Percentiles rank a stretch among this genome's conserved stretches.
Evolutionary conservation across 2,329 filamentous ascomycete species (phyloP).

Genomic region (Diaporthe sp.): DNA sequence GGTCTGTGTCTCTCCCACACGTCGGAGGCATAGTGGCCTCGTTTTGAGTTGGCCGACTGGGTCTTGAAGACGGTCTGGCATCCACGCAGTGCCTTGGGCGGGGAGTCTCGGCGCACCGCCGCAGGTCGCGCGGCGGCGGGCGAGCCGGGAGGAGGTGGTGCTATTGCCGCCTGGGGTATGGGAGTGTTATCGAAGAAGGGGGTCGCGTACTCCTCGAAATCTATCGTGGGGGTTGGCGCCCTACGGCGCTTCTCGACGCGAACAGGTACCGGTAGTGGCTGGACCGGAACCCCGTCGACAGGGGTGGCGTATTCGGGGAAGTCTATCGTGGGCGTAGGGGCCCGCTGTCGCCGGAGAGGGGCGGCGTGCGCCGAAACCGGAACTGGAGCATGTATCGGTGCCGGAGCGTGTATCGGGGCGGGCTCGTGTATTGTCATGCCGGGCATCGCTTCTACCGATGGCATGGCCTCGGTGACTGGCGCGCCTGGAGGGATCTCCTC

Average conservation of each 20-base stretch:
- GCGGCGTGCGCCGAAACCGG: not conserved
- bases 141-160: not conserved
- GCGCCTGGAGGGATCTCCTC: not conserved
- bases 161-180: not conserved
- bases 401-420: not conserved
- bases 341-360: not conserved
- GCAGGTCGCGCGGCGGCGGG: not conserved
- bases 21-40: conserved; percentile 29
- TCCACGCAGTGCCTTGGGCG: not conserved
- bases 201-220: conserved; percentile 4
- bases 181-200: not conserved
- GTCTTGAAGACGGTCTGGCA: conserved; percentile 25
- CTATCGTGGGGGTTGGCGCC: conserved; percentile 13
- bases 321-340: conserved; percentile 20
- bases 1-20: conserved; percentile 29
- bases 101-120: not conserved
- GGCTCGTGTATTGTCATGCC: conserved; percentile 4
- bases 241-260: conserved; percentile 19
- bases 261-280: not conserved
- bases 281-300: not conserved
- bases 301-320: conserved; percentile 9
- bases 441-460: not conserved
- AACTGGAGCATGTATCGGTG: not conserved
- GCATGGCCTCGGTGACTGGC: not conserved
- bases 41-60: conserved; percentile 27